Evolutionary conservation across 2,329 filamentous ascomycete species (phyloP).

Genomic region (Pleurostoma richardsiae): DNA sequence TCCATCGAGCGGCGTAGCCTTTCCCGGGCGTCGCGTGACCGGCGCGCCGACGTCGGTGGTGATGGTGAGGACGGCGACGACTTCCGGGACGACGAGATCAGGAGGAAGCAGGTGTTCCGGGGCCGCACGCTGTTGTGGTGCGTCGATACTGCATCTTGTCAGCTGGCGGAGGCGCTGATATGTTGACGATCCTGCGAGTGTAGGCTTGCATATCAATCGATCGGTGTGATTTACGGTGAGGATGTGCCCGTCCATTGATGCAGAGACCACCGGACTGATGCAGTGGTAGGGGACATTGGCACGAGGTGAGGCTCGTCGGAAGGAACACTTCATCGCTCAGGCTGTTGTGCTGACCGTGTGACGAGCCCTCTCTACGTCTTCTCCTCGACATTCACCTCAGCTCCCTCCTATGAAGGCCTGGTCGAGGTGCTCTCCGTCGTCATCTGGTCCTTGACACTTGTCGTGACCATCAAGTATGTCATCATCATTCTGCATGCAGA

Average conservation of each 20-base stretch:
- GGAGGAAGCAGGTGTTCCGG: conserved; percentile 13
- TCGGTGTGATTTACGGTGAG: conserved; percentile 60
- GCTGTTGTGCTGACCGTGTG: not conserved
- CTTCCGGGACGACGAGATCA: conserved; percentile 9
- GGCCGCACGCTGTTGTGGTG: conserved; percentile 12
- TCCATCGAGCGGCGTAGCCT: conserved; percentile 4
- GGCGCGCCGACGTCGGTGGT: not conserved
- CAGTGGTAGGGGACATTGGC: conserved; percentile 47
- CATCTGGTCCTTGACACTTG: conserved; percentile 62
- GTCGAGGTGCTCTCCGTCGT: conserved; percentile 61
- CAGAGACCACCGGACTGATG: too few relatives aligned
- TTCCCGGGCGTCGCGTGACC: conserved; percentile 2
- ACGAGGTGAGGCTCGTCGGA: conserved; percentile 21
- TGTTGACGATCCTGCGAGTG: not conserved
- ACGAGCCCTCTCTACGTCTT: conserved; percentile 63
- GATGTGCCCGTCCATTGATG: not conserved
- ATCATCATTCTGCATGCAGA: conserved; percentile 59
- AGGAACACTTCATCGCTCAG: conserved; percentile 1
- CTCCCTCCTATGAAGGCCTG: conserved; percentile 49
- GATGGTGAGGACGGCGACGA: conserved; percentile 12
- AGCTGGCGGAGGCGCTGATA: too few relatives aligned
- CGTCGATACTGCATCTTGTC: too few relatives aligned
- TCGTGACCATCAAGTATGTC: conserved; percentile 64
- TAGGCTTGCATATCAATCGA: conserved; percentile 59
- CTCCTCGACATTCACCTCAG: conserved; percentile 56